Conservation (phyloP, 345 rosid species). For the Boechera divaricarpa region DNA sequence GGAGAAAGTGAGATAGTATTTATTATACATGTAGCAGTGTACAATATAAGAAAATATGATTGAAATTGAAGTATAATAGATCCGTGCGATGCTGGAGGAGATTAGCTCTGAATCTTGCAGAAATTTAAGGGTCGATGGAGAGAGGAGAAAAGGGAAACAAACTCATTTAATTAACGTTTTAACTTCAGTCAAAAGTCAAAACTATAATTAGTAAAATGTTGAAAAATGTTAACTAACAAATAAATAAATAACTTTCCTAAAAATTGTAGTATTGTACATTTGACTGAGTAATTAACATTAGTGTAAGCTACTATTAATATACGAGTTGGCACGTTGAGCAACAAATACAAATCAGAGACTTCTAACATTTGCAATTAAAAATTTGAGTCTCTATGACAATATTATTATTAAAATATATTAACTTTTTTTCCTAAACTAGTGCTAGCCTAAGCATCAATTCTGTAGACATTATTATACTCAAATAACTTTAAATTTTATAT, state of each 20-base stretch:
- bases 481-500: too few species aligned
- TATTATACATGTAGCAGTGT: slow-evolving; percentile 24
- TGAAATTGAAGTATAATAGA: slow-evolving; percentile 23
- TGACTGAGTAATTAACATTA: neutral
- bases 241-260: neutral
- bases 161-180: slow-evolving; percentile 5
- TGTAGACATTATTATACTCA: too few species aligned
- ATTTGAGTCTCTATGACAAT: neutral
- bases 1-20: slow-evolving; percentile 34
- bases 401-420: too few species aligned
- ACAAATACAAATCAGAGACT: neutral
- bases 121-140: slow-evolving; percentile 34
- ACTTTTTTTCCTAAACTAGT: too few species aligned
- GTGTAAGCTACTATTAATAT: slow-evolving; percentile 1
- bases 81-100: slow-evolving; percentile 47
- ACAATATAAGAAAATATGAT: neutral
- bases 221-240: neutral
- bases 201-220: slow-evolving; percentile 37
- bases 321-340: slow-evolving; percentile 10
- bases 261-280: neutral
- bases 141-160: slow-evolving; percentile 21
- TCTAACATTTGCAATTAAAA: neutral
- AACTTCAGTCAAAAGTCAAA: slow-evolving; percentile 27
- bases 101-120: slow-evolving; percentile 33
- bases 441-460: too few species aligned